Evolutionary conservation across 78 protist genomes (phyloP).

Genomic region (Dictyostelium citrinum): DNA sequence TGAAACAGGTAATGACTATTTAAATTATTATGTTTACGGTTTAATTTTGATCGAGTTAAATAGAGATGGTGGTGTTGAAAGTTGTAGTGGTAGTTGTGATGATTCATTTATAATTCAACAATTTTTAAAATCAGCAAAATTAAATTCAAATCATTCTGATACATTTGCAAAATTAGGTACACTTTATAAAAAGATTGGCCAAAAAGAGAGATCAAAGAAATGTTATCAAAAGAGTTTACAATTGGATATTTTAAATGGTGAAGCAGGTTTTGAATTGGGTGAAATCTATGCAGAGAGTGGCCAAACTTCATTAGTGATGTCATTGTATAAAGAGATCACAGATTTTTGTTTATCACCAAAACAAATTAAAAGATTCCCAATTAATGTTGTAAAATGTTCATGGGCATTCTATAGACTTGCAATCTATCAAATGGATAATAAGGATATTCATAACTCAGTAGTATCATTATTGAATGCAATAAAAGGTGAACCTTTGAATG

Average conservation of each 20-base stretch:
- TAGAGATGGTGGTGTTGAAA: too few species aligned
- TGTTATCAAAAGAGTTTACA: constrained; percentile 71
- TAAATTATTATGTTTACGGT: neutral
- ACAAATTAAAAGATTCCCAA: constrained; percentile 11
- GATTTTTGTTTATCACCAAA: neutral
- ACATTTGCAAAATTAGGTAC: constrained; percentile 54
- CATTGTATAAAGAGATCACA: constrained; percentile 55
- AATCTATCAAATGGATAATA: constrained; percentile 68
- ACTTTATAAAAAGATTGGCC: neutral
- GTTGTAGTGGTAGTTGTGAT: too few species aligned
- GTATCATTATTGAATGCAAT: constrained; percentile 22
- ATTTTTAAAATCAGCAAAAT: constrained; percentile 56
- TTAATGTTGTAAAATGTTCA: constrained; percentile 22
- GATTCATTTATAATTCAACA: neutral
- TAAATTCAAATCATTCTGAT: constrained; percentile 7
- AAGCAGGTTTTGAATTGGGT: constrained; percentile 39
- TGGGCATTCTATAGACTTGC: constrained; percentile 80
- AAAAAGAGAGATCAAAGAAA: constrained; percentile 67
- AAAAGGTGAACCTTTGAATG: constrained; percentile 36
- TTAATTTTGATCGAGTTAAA: neutral
- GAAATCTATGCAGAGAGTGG: constrained; percentile 8
- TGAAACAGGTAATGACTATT: neutral
- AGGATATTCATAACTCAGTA: neutral
- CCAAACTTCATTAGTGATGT: constrained; percentile 18
- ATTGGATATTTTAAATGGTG: constrained; percentile 55